Evolutionary conservation across 176 grass and related monocot species (phyloP).

Genomic region (Triticum timopheevii): DNA sequence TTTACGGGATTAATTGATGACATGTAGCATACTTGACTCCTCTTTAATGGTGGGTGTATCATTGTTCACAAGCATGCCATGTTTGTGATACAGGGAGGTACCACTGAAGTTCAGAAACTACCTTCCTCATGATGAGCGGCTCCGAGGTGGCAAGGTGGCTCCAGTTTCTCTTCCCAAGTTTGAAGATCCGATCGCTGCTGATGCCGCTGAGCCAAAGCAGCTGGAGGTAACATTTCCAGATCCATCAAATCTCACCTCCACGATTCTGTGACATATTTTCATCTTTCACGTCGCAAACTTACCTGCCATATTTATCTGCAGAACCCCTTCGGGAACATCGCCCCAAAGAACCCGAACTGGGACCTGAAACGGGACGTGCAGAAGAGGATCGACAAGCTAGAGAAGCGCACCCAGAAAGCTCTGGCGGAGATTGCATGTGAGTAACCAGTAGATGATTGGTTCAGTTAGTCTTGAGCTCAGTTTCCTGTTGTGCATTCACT

Average conservation of each 20-base stretch:
- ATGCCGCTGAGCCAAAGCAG: conserved; percentile 54
- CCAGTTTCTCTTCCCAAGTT: conserved; percentile 76
- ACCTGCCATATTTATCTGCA: conserved; percentile 38
- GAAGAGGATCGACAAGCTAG: conserved; percentile 88
- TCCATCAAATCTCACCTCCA: too few species aligned
- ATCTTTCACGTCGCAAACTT: too few species aligned
- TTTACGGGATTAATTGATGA: background rate
- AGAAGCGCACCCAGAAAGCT: conserved; percentile 91
- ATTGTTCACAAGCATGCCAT: background rate
- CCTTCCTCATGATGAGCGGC: conserved; percentile 94
- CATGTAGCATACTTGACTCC: background rate
- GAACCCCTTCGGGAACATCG: conserved; percentile 90
- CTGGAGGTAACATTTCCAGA: conserved; percentile 43
- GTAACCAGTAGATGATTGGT: conserved; percentile 6
- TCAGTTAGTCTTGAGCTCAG: background rate
- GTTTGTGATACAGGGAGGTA: conserved; percentile 33
- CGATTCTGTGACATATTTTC: background rate
- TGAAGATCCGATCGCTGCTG: conserved; percentile 73
- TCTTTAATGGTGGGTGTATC: background rate
- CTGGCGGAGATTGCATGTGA: conserved; percentile 78
- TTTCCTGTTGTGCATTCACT: background rate
- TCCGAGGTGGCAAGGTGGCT: conserved; percentile 80
- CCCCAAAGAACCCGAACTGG: conserved; percentile 98
- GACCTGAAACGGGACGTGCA: conserved; percentile 87
- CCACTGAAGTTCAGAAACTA: conserved; percentile 98